Base-by-base conservation (phyloP, 164 flowering plant genomes). In the Nymphaea thermarum region DNA sequence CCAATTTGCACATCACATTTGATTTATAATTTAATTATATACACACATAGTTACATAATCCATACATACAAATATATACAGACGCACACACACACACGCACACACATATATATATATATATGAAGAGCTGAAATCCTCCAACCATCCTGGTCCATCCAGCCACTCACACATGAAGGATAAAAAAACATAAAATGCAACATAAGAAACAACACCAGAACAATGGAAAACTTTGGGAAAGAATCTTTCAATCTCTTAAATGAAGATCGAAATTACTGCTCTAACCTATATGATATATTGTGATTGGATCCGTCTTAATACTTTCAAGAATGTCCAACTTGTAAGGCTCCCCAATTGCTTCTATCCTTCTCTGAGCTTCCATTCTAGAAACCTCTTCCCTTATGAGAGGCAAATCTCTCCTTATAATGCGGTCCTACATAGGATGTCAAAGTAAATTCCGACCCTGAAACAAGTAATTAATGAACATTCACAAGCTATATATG, bases 271-370 rank as follows among this genome's bases (percentile, higher is more conserved):
- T 51, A 15, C 14, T 51, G 57, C 57, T 44, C 75, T 75, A 66
- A 92, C 96, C 98, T 67, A 92, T 87, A 77, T 91, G 98, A 73
- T 94, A 94, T 64, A 94, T 84, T 63, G 97, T 91, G 76, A 94
- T 91, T 17, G 90, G 81, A 43, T 91, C 95, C 67, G 86, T 88
- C 76, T 84, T 91, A 65, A 94, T 91, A 70, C 88, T 81, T 15
- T 89, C 86, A 78, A 94, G 75, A 73, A 94, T 89, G 80, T 91
- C 98, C 84, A 91, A 73, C 71, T 94, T 94, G 86, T 94, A 94
- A 43, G 96, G 91, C 75, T 94, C 98, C 68, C 86, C 87, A 43
- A 88, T 71, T 68, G 86, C 83, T 81, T 61, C 68, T 67, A 91
- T 91, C 77, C 99, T 84, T 73, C 74, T 76, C 65, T 82, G 82